These are phyloP conservation scores for Yamadazyma taylorii DNA, from an alignment of 1,139 yeast genomes.

Conservation along the genomic window DNA sequence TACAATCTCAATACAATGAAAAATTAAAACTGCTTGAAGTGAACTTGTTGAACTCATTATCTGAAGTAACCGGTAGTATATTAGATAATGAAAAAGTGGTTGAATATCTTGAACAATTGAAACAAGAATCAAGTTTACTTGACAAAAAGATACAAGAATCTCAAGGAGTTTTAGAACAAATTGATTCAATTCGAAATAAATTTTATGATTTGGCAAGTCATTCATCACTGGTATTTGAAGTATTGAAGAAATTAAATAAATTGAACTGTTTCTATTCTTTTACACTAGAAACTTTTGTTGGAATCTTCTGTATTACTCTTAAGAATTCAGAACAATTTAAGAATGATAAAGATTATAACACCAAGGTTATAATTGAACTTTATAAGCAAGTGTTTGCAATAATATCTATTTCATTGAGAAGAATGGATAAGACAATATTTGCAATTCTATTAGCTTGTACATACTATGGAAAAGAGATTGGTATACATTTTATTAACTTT, in stretches of 20 bases:
- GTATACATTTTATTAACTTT: conserved; percentile 20
- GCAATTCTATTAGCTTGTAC: conserved; percentile 38
- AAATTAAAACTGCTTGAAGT: conserved; percentile 59
- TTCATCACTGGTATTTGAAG: conserved; percentile 49
- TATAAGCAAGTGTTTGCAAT: conserved; percentile 48
- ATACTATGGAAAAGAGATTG: conserved; percentile 28
- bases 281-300: conserved; percentile 49
- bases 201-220: conserved; percentile 58
- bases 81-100: conserved; percentile 67
- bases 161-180: conserved; percentile 49
- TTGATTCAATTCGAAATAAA: conserved; percentile 46
- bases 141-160: conserved; percentile 57
- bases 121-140: conserved; percentile 59
- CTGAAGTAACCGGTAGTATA: conserved; percentile 58
- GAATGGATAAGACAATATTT: conserved; percentile 47
- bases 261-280: conserved; percentile 59
- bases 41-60: conserved; percentile 58
- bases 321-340: background rate
- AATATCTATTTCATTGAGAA: conserved; percentile 51
- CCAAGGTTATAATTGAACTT: conserved; percentile 32
- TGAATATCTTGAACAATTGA: conserved; percentile 61
- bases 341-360: conserved; percentile 17
- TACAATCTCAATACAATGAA: conserved; percentile 62
- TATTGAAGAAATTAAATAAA: conserved; percentile 42
- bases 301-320: conserved; percentile 43